A percentile compares a stretch with the other conserved stretches of the same genome.
phyloP scores from a whole-genome alignment of 2,329 filamentous ascomycete genomes.

The Cryphonectria naterciae region DNA sequence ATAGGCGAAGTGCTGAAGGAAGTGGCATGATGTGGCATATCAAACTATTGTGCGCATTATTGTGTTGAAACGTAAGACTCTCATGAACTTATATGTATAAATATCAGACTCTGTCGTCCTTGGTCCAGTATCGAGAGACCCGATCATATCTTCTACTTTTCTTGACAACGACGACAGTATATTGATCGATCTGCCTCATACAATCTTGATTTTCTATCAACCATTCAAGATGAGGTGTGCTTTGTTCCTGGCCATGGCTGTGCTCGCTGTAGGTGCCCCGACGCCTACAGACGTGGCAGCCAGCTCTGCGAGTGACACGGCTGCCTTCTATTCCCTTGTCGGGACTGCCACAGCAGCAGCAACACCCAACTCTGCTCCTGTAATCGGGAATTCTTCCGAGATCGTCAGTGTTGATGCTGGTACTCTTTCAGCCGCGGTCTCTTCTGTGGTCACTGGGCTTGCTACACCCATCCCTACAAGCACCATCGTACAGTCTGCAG shows the following conservation, averaged over 20 bases:
- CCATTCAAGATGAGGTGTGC: slow-evolving; percentile 38
- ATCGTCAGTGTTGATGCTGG: neutral
- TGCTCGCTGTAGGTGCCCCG: neutral
- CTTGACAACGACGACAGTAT: neutral
- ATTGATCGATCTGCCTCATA: neutral
- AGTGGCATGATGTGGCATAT: neutral
- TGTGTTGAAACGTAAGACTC: neutral
- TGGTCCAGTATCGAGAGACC: neutral
- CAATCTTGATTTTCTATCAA: neutral
- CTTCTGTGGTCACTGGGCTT: neutral
- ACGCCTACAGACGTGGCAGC: neutral
- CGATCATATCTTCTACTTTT: neutral
- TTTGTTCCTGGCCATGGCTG: neutral
- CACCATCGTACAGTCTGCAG: neutral
- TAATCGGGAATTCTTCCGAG: neutral
- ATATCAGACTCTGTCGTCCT: neutral
- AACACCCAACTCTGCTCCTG: neutral
- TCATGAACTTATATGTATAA: neutral
- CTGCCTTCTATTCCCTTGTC: slow-evolving; percentile 4
- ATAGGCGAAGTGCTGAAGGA: neutral
- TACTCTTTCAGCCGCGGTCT: neutral
- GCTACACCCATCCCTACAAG: neutral
- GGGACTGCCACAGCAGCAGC: neutral
- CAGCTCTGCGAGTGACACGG: neutral
- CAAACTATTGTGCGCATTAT: neutral